Evolutionary conservation across 1,139 yeast species (phyloP).

Genomic region (Blastobotrys buckinghamii): DNA sequence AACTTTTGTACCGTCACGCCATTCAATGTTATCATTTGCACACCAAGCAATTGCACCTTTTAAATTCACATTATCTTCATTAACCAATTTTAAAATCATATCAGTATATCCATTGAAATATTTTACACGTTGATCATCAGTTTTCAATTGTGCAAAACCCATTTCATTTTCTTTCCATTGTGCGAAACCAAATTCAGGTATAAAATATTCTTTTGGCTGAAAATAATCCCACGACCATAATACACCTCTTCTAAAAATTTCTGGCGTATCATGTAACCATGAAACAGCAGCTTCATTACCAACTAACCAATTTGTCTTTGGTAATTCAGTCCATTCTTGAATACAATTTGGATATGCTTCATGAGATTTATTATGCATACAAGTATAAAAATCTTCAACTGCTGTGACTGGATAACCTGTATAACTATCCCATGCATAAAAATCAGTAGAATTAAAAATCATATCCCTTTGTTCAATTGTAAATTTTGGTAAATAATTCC

Average conservation of each 20-base stretch:
- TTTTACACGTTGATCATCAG: constrained; percentile 32
- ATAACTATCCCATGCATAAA: constrained; percentile 37
- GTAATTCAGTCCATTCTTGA: constrained; percentile 18
- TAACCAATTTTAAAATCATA: constrained; percentile 28
- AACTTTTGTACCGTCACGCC: constrained; percentile 31
- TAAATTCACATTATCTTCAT: constrained; percentile 31
- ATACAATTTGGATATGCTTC: constrained; percentile 22
- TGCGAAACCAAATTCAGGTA: constrained; percentile 37
- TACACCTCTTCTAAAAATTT: constrained; percentile 21
- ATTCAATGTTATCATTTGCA: constrained; percentile 36
- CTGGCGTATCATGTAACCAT: constrained; percentile 25
- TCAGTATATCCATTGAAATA: constrained; percentile 33
- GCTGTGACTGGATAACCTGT: constrained; percentile 31
- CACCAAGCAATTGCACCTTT: constrained; percentile 38
- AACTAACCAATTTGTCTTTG: constrained; percentile 30
- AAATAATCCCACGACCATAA: constrained; percentile 25
- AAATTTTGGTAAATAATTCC: constrained; percentile 23
- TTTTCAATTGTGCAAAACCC: constrained; percentile 29
- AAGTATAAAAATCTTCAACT: constrained; percentile 27
- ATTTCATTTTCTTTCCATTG: constrained; percentile 33
- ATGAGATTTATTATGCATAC: constrained; percentile 21
- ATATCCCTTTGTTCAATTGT: constrained; percentile 29
- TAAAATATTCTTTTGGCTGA: constrained; percentile 21
- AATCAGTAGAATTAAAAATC: constrained; percentile 31
- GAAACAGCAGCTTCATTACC: constrained; percentile 31